Conservation (phyloP, 208 protist species). For the Lotmaria passim region DNA sequence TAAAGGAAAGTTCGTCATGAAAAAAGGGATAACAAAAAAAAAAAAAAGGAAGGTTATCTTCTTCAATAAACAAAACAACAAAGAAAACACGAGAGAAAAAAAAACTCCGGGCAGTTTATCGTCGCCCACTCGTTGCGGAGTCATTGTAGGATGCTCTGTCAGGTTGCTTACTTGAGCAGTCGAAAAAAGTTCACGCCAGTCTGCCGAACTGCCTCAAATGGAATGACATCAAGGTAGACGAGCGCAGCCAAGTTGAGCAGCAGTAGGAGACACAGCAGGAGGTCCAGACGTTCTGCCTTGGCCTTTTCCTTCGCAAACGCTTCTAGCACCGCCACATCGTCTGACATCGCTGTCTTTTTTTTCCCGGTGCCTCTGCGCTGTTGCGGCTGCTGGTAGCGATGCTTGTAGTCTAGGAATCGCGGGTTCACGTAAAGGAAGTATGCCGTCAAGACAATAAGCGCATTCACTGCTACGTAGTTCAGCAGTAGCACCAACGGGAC, state of each 20-base stretch:
- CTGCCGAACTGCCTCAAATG: conserved; percentile 39
- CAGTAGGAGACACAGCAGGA: conserved; percentile 41
- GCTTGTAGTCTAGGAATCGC: conserved; percentile 27
- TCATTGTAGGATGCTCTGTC: neutral
- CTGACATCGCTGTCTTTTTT: neutral
- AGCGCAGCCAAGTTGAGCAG: conserved; percentile 47
- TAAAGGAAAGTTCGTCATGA: no score
- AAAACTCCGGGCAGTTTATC: neutral
- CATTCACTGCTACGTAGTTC: conserved; percentile 48
- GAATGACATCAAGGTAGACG: conserved; percentile 46
- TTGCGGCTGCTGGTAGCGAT: neutral
- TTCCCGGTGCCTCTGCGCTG: neutral
- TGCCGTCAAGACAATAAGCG: conserved; percentile 26
- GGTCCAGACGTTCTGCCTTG: conserved; percentile 45
- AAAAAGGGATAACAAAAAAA: no score
- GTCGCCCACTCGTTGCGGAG: neutral
- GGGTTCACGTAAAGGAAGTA: conserved; percentile 72
- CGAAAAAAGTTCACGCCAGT: conserved; percentile 42
- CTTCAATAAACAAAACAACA: no score
- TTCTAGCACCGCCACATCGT: conserved; percentile 39
- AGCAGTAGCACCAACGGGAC: conserved; percentile 30
- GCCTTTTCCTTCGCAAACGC: conserved; percentile 47
- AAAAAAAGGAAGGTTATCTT: no score
- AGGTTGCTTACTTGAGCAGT: conserved; percentile 40
- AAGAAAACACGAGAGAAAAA: neutral